Percentiles rank a stretch among this genome's conserved stretches.
These are phyloP conservation scores for Achlya hypogyna DNA, from an alignment of 352 stramenopile genomes.

Conservation along the genomic window DNA sequence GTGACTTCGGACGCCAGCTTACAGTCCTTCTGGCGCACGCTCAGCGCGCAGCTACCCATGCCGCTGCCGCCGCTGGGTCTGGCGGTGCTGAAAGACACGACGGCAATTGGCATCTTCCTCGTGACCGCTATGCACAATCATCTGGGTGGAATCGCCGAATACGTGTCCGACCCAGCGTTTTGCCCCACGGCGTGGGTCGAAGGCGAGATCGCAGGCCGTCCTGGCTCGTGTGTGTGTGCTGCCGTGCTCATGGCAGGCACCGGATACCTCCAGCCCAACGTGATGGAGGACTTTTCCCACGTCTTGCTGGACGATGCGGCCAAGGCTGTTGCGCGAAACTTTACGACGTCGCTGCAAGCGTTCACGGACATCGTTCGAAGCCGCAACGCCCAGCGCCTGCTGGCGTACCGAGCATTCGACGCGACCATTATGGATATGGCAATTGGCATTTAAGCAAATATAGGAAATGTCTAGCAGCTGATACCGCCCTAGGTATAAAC, in stretches of 20 bases:
- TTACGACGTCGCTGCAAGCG: not conserved
- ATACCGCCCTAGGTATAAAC: not conserved
- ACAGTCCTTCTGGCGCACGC: too few relatives aligned
- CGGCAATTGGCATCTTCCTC: not conserved
- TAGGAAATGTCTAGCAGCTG: not conserved
- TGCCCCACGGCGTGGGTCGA: not conserved
- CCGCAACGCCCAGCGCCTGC: not conserved
- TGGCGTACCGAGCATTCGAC: not conserved
- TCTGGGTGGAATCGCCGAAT: not conserved
- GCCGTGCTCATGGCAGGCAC: not conserved
- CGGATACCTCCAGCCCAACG: not conserved
- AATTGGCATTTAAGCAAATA: slow-evolving; percentile 6
- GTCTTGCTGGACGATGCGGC: not conserved
- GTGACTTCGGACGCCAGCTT: too few relatives aligned
- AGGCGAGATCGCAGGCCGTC: not conserved
- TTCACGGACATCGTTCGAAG: not conserved
- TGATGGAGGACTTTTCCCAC: not conserved
- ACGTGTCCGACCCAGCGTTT: not conserved
- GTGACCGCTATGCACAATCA: not conserved
- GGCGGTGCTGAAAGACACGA: not conserved
- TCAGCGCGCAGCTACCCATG: not conserved
- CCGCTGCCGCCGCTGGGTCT: not conserved
- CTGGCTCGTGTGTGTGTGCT: not conserved
- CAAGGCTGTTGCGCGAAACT: not conserved
- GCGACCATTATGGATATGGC: not conserved